Base-by-base conservation (phyloP, 208 protist species). In the Herpetomonas tarakana region DNA sequence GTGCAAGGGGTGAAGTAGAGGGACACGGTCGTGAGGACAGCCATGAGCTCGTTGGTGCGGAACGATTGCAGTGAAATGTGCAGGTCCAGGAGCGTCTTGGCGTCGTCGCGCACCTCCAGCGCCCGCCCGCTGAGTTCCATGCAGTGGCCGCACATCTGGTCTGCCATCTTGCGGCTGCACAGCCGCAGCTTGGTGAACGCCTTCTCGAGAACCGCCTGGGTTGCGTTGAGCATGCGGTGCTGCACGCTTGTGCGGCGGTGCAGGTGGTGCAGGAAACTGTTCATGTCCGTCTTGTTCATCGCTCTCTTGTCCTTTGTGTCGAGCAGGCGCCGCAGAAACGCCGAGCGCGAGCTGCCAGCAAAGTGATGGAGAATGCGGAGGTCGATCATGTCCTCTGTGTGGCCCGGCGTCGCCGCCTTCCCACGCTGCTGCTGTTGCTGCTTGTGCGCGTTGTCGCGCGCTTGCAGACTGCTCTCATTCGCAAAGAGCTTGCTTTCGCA, bases 21-120 rank as follows among this genome's bases (percentile, higher is more conserved):
- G 41, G 82, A 88, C 35, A 96, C 76, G 16, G 83, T 76, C 28
- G 91, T 96, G 56, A 96, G 74, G 60, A 96, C 78, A 19, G 79
- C 77, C 86, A 96, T 93, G n/a, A 96, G 76, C 64, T 96, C 87
- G 51, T 91, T 96, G 0, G 83, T 80, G 14, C 83, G 79, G 60
- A 91, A 94, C 29, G 85, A 86, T 38, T 88, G 81, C 4, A 94
- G 76, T 1, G 80, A 81, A 41, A 94, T 81, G 69, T 91, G 85
- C 18, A 94, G 58, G 54, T 94, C 76, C 12, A 94, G 74, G 19
- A 94, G 62, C 35, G 74, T 88, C 68, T 94, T 89, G 24, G 88
- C 79, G 53, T 94, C 80, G 39, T 92, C 88, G 57, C 83, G 80
- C 31, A 94, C 69, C 66, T 92, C 85, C 49, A 91, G 66, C 26